Conservation (phyloP, 2,329 filamentous ascomycete genomes). For the Aspergillus luchuensis region DNA sequence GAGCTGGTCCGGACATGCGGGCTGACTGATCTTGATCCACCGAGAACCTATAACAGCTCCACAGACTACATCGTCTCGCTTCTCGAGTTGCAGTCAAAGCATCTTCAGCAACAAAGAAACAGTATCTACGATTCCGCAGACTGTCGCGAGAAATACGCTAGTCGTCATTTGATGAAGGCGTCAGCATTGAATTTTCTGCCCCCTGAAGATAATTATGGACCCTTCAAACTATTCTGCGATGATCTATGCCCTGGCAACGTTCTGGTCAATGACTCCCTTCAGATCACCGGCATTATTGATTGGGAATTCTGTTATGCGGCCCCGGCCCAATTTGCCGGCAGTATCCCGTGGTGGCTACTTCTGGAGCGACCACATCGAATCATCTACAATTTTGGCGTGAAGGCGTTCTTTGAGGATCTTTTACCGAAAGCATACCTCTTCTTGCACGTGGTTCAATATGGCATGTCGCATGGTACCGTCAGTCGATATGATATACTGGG, state of each 20-base stretch:
- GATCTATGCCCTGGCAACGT: constrained; percentile 32
- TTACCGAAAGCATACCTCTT: constrained; percentile 3
- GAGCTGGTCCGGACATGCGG: constrained; percentile 12
- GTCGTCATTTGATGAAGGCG: constrained; percentile 12
- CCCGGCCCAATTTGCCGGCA: constrained; percentile 20
- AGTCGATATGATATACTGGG: constrained; percentile 15
- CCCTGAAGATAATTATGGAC: constrained; percentile 12
- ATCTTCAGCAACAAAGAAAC: constrained; percentile 9
- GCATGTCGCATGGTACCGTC: neutral
- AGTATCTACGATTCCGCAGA: constrained; percentile 10
- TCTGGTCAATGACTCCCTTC: constrained; percentile 24
- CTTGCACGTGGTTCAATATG: constrained; percentile 11
- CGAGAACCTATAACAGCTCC: constrained; percentile 2
- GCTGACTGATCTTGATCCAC: neutral
- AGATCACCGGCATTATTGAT: constrained; percentile 28
- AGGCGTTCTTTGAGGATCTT: neutral
- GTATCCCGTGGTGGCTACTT: constrained; percentile 20
- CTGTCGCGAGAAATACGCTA: constrained; percentile 14
- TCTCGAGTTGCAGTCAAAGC: neutral
- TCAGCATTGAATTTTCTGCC: constrained; percentile 1
- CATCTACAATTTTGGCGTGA: neutral
- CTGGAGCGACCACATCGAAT: constrained; percentile 10
- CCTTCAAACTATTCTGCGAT: constrained; percentile 30
- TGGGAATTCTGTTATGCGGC: constrained; percentile 34
- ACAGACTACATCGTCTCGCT: constrained; percentile 11